Evolutionary conservation across 768 basidiomycete genomes (phyloP), one percentile per base, ranked within the genome.

Genomic region (Kwoniella dejecticola): DNA sequence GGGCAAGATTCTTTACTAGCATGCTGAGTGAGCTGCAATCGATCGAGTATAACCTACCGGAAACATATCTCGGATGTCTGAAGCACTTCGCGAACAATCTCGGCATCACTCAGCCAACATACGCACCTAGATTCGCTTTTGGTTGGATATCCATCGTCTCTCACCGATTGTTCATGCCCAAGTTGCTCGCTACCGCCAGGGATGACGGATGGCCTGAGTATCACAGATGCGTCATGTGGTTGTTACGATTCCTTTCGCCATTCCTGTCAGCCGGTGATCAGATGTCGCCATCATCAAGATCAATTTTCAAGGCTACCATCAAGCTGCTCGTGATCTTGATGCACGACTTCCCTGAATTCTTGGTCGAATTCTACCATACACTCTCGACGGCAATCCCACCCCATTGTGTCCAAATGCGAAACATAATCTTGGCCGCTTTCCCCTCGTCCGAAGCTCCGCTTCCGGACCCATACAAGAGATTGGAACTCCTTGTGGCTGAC

Each of bases 321-420:
- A 87, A 94, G 33, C 84, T 99, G 29, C 86, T 99, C 48, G 85
- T 99, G 47, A 92, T 98, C 60, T 87, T 99, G 52, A 86, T 99
- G 19, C 94, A 99, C 79, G 96, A 98, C 80, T 98, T 98, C 83
- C 96, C 96, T 52, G 96, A 97, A 63, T 98, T 98, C 83, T 83
- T 98, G 63, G 91, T 88, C 78, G 92, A 94, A 81, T 92, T 94
- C 77, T 95, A 97, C 80, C 94, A 95, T 81, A 88, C 91, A 42
- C 86, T 99, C 30, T 91, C 92, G 74, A 95, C 98, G 66, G 88
- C 85, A 62, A 90, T 99, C 64, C 96, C 96, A 46, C 83, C 88
- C 26, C 86, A 89, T 65, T 97, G 94, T 84, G 87, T 95, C 60
- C 96, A 99, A 79, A 85, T 98, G 54, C 89, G 93, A 69, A 99